Evolutionary conservation across 2,329 filamentous ascomycete genomes (phyloP).

Genomic region (Pochonia chlamydosporia): DNA sequence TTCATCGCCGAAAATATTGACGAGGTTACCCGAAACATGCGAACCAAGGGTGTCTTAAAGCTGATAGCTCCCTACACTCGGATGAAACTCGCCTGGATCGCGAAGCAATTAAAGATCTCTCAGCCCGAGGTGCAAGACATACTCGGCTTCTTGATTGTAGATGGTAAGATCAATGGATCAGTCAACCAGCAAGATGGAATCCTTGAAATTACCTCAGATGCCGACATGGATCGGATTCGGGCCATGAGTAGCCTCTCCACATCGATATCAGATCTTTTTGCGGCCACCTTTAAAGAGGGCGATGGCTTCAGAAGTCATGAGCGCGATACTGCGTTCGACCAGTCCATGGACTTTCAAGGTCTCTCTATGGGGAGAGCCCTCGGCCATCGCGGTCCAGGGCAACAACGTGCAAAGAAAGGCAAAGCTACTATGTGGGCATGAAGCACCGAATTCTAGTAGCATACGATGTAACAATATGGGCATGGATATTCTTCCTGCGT

Average conservation of each 20-base stretch:
- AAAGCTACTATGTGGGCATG: constrained; percentile 5
- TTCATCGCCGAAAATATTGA: constrained; percentile 99
- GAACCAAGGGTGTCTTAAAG: constrained; percentile 90
- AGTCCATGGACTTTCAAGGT: constrained; percentile 20
- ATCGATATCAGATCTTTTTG: constrained; percentile 64
- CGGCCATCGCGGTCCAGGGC: constrained; percentile 2
- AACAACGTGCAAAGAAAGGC: constrained; percentile 7
- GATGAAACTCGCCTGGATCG: constrained; percentile 84
- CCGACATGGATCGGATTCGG: constrained; percentile 66
- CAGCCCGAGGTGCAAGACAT: constrained; percentile 89
- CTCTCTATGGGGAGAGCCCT: constrained; percentile 11
- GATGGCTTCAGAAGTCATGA: constrained; percentile 55
- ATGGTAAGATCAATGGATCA: constrained; percentile 78
- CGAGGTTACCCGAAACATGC: constrained; percentile 96
- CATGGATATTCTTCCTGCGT: too few species aligned
- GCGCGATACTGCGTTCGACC: constrained; percentile 21
- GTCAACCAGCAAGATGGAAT: constrained; percentile 86
- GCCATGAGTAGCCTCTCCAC: constrained; percentile 68
- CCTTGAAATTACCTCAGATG: constrained; percentile 70
- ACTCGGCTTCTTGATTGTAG: constrained; percentile 87
- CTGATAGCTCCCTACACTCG: constrained; percentile 91
- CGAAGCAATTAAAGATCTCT: constrained; percentile 79
- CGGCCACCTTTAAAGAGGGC: constrained; percentile 68
- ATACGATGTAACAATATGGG: neutral
- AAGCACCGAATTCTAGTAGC: neutral